Percentiles rank a stretch among this genome's conserved stretches.
These are phyloP conservation scores for Cyclocybe cylindracea DNA, from an alignment of 768 basidiomycete species.

Conservation along the genomic window DNA sequence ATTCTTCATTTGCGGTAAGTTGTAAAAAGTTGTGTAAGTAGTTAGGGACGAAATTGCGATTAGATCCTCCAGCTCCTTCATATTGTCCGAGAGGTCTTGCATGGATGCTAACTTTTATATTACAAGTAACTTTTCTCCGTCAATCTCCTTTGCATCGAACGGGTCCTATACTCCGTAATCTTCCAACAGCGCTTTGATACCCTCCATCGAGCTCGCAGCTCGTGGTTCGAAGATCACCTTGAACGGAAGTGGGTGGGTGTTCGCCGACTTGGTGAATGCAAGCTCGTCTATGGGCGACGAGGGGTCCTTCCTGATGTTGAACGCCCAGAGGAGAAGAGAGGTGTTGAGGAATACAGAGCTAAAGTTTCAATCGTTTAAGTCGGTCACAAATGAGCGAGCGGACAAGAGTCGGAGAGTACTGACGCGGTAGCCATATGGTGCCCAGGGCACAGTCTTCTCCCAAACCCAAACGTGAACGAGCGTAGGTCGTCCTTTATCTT, in stretches of 20 bases:
- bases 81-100: too few relatives aligned
- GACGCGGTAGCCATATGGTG: slow-evolving; percentile 56
- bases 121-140: too few relatives aligned
- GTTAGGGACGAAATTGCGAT: too few relatives aligned
- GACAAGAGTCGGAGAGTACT: slow-evolving; percentile 3
- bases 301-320: slow-evolving; percentile 54
- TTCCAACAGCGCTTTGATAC: slow-evolving; percentile 39
- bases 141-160: too few relatives aligned
- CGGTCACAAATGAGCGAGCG: neutral
- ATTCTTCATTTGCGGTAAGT: too few relatives aligned
- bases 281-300: slow-evolving; percentile 56
- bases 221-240: slow-evolving; percentile 57
- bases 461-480: slow-evolving; percentile 58
- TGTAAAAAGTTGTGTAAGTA: too few relatives aligned
- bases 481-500: slow-evolving; percentile 52
- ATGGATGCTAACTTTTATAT: too few relatives aligned
- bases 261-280: slow-evolving; percentile 64
- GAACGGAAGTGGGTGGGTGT: slow-evolving; percentile 66
- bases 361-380: neutral
- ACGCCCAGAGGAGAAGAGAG: slow-evolving; percentile 66
- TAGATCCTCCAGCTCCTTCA: too few relatives aligned
- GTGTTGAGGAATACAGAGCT: slow-evolving; percentile 69
- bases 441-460: slow-evolving; percentile 64
- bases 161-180: slow-evolving; percentile 32
- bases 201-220: slow-evolving; percentile 27